Evolutionary conservation across 768 basidiomycete species (phyloP).

Genomic region (Tylopilus balloui): DNA sequence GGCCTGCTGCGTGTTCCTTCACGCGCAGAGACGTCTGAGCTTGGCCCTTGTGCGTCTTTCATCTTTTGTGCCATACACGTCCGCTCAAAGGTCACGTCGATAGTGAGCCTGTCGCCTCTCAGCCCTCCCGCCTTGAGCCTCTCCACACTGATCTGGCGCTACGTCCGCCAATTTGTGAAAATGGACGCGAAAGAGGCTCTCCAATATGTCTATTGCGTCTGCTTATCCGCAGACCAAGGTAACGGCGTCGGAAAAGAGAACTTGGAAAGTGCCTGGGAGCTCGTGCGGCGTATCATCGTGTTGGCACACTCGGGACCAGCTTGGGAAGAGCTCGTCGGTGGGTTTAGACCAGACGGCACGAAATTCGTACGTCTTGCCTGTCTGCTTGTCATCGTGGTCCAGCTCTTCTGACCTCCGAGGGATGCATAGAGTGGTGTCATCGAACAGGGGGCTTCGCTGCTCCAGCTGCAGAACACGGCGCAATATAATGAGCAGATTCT

Average conservation of each 20-base stretch:
- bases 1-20: conserved; percentile 84
- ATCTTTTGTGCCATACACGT: background rate
- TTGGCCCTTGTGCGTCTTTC: conserved; percentile 63
- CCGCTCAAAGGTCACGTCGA: background rate
- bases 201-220: conserved; percentile 89
- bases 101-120: conserved; percentile 70
- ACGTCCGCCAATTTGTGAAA: conserved; percentile 87
- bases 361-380: conserved; percentile 61
- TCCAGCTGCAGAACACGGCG: conserved; percentile 61
- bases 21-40: conserved; percentile 77
- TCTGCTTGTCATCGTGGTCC: background rate
- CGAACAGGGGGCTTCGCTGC: conserved; percentile 73
- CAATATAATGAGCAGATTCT: conserved; percentile 83
- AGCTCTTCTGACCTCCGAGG: background rate
- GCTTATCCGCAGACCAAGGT: conserved; percentile 69
- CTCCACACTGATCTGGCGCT: conserved; percentile 85
- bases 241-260: conserved; percentile 78
- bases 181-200: conserved; percentile 91
- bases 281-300: conserved; percentile 73
- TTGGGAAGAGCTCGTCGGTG: conserved; percentile 95
- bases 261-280: conserved; percentile 74
- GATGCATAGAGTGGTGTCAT: conserved; percentile 70
- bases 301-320: conserved; percentile 71
- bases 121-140: conserved; percentile 72
- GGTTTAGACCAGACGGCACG: conserved; percentile 85